Conservation (phyloP, 2,329 filamentous ascomycete genomes). For the Talaromyces marneffei region DNA sequence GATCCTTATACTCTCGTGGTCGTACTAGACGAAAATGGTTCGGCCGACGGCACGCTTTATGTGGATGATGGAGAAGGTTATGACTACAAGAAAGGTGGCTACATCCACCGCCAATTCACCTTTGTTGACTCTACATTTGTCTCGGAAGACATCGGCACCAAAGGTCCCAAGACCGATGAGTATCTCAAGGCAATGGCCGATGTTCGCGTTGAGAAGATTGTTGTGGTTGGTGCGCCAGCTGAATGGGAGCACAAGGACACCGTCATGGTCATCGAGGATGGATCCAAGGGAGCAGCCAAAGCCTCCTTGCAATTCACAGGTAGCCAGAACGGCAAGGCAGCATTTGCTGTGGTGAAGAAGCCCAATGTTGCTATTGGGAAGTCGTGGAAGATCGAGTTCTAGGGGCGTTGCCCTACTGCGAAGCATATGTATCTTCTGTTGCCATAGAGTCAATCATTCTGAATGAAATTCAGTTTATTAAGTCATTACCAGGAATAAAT, state of each 20-base stretch:
- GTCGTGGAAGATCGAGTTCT: conserved; percentile 60
- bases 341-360: conserved; percentile 59
- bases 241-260: conserved; percentile 62
- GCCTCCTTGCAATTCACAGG: conserved; percentile 54
- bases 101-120: conserved; percentile 76
- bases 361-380: conserved; percentile 57
- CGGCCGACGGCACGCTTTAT: conserved; percentile 78
- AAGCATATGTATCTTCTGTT: not conserved
- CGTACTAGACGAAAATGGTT: conserved; percentile 59
- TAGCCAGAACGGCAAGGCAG: conserved; percentile 49
- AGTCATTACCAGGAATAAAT: too few species aligned
- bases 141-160: conserved; percentile 61
- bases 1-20: conserved; percentile 93
- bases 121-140: conserved; percentile 57
- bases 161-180: conserved; percentile 59
- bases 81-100: conserved; percentile 77
- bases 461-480: not conserved
- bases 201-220: conserved; percentile 75
- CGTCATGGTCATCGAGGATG: conserved; percentile 48
- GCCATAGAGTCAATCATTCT: not conserved
- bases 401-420: not conserved
- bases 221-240: conserved; percentile 72
- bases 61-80: conserved; percentile 91
- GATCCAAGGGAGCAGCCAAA: conserved; percentile 38
- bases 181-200: conserved; percentile 75